Conservation (phyloP, 2,329 filamentous ascomycete genomes). For the Colletotrichum sidae region DNA sequence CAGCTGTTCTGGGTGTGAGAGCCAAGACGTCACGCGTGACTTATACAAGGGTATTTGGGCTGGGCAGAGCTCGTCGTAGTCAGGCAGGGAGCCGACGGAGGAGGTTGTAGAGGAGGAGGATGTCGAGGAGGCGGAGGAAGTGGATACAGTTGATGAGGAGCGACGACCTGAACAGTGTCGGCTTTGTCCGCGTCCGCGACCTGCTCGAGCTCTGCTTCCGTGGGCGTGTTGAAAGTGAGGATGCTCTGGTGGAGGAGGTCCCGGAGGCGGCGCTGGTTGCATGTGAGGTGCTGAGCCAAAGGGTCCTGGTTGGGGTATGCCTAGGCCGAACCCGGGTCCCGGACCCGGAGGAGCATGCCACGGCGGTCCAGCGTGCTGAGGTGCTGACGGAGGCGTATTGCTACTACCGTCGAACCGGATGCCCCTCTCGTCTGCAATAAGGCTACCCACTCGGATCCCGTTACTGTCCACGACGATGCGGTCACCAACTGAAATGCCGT, state of each 20-base stretch:
- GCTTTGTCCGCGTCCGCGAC: constrained; percentile 20
- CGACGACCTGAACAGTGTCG: constrained; percentile 37
- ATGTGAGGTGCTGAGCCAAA: constrained; percentile 1
- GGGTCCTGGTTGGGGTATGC: background rate
- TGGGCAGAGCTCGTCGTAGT: constrained; percentile 62
- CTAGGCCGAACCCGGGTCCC: background rate
- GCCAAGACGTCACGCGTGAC: constrained; percentile 59
- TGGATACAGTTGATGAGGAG: constrained; percentile 50
- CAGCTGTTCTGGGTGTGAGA: constrained; percentile 60
- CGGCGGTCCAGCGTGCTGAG: constrained; percentile 21
- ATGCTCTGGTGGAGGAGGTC: constrained; percentile 35
- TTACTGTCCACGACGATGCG: constrained; percentile 57
- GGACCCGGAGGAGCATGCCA: constrained; percentile 16
- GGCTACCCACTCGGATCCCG: constrained; percentile 58
- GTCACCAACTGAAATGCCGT: constrained; percentile 56
- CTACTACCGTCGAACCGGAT: constrained; percentile 44
- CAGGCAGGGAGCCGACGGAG: constrained; percentile 65
- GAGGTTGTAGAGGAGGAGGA: constrained; percentile 48
- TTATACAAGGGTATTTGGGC: constrained; percentile 61
- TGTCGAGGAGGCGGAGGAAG: constrained; percentile 49
- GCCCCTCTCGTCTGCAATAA: constrained; percentile 55
- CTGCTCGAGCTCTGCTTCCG: constrained; percentile 33
- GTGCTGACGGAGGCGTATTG: constrained; percentile 22
- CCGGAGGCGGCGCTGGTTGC: background rate
- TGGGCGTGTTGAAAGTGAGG: background rate